Evolutionary conservation across 352 stramenopile genomes (phyloP), one percentile per base, ranked within the genome.

Genomic region (Pseudoperonospora humuli): DNA sequence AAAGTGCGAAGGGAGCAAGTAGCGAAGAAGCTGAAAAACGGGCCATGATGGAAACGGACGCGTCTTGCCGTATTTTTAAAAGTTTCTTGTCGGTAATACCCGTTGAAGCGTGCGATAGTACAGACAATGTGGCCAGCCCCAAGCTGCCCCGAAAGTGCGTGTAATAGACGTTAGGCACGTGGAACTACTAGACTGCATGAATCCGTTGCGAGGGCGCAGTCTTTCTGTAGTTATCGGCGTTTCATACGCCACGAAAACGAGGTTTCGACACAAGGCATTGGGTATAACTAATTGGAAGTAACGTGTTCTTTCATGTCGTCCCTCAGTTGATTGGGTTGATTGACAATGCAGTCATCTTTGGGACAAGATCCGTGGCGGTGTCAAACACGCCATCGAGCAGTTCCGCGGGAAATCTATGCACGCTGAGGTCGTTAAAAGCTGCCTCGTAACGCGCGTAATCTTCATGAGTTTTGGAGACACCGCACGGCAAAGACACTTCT

Each of bases 361-460:
- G 18, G n/a, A 34, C 43, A 6, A 67, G 50, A 3, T 28, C 31
- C 10, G 21, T 11, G 32, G 64, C 49, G 18, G 47, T 29, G 15
- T 17, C 9, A 10, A 64, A 43, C n/a, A 38, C 54, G 21, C 26
- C 23, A 5, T 43, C 24, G 7, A 60, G 36, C 26, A 51, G 37
- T 18, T 33, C 8, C 1, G 51, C 24, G 8, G 45, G 41, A 43
- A 70, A 70, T 7, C 17, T 19, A 35, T 65, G 48, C 15, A 64
- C 49, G 24, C 64, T 66, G 4, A 70, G 46, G 57, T 92, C 79
- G 56, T 88, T 87, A 34, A 92, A 92, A 1, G 79, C 76, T 1
- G 79, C 64, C 43, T 89, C 79, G 40, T 86, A 87, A 9, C 69
- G 55, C 3, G 47, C 21, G 20, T 79, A 85, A 11, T 86, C 70